Percentiles rank a stretch among this genome's conserved stretches.
Conservation (phyloP, 305 asterid species). For the Rubia peregrina region DNA sequence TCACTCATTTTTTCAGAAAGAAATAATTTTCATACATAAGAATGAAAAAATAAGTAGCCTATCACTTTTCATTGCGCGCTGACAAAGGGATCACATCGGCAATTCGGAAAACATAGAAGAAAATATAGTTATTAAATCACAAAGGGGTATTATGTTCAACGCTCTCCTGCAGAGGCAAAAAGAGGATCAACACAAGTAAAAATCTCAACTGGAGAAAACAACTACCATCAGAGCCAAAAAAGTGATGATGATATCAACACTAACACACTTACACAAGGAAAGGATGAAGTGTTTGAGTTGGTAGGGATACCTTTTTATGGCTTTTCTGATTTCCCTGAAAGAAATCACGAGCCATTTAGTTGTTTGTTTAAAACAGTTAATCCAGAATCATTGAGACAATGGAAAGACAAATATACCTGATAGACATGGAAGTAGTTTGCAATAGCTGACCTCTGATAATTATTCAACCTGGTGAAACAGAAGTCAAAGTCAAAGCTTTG, state of each 20-base stretch:
- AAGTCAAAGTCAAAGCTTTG: too few relatives aligned
- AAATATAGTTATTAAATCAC: too few relatives aligned
- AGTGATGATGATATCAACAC: conserved; percentile 13
- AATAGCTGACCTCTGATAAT: too few relatives aligned
- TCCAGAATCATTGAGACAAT: neutral
- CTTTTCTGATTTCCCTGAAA: conserved; percentile 77
- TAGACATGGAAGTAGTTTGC: too few relatives aligned
- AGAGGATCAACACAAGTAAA: neutral
- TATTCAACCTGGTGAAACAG: too few relatives aligned
- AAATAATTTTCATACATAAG: too few relatives aligned
- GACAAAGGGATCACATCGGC: too few relatives aligned
- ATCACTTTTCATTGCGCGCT: too few relatives aligned
- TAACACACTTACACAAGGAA: conserved; percentile 64
- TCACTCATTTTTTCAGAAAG: too few relatives aligned
- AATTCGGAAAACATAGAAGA: too few relatives aligned
- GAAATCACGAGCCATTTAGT: conserved; percentile 5
- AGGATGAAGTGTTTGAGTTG: conserved; percentile 66
- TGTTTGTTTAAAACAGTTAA: neutral
- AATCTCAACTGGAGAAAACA: neutral
- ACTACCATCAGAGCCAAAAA: conserved; percentile 11
- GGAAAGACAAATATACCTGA: conserved; percentile 17
- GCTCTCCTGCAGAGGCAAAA: conserved; percentile 53
- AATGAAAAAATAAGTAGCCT: too few relatives aligned
- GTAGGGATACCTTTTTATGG: conserved; percentile 53
- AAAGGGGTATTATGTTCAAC: too few relatives aligned